Conservation (phyloP, 2,329 filamentous ascomycete species). For the Fusarium vanettenii region DNA sequence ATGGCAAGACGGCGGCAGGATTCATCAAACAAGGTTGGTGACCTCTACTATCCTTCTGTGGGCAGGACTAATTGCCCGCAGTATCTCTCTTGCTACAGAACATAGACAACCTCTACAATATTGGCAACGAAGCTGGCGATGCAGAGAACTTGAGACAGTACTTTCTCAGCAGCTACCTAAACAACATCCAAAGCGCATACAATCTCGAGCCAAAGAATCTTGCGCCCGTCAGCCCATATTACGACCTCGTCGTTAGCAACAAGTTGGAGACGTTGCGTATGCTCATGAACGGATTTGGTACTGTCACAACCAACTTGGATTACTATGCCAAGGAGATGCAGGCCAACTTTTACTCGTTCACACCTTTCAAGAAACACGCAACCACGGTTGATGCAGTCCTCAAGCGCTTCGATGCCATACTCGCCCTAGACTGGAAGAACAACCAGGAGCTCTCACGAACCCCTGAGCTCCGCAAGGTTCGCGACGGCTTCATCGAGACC, state of each 20-base stretch:
- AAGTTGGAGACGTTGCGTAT: conserved; percentile 8
- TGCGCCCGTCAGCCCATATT: not conserved
- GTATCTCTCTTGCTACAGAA: conserved; percentile 10
- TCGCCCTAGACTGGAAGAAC: conserved; percentile 26
- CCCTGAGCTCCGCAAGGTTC: conserved; percentile 15
- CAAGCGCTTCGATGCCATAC: conserved; percentile 17
- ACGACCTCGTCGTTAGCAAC: not conserved
- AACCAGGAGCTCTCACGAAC: conserved; percentile 29
- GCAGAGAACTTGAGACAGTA: conserved; percentile 14
- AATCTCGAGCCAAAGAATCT: not conserved
- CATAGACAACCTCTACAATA: conserved; percentile 14
- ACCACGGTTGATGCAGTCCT: not conserved
- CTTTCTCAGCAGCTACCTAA: conserved; percentile 12
- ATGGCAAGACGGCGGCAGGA: conserved; percentile 21
- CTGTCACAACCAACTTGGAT: conserved; percentile 6
- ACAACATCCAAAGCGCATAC: conserved; percentile 10
- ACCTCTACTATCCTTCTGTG: accelerated
- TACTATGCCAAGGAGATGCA: conserved; percentile 23
- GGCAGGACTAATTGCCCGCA: not conserved
- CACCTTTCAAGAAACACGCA: conserved; percentile 16
- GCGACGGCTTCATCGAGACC: conserved; percentile 22
- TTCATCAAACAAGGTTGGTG: conserved; percentile 20
- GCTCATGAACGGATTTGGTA: conserved; percentile 21
- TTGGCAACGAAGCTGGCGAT: not conserved
- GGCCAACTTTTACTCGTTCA: conserved; percentile 6